Base-by-base conservation (phyloP, 148 eudicot species). In the Amaranthus hypochondriacus region DNA sequence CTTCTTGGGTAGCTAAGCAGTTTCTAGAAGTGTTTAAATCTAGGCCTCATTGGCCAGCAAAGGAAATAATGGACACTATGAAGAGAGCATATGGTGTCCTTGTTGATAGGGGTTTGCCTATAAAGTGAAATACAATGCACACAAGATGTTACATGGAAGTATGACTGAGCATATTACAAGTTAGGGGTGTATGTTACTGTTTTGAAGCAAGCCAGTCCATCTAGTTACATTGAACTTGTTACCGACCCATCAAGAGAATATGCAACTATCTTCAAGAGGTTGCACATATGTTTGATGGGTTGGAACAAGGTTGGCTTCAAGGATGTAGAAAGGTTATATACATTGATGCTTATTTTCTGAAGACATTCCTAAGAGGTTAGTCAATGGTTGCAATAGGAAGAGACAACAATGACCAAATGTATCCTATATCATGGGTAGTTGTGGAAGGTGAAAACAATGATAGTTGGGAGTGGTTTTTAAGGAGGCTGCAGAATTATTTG, bases 401-500 rank as follows among this genome's bases (percentile, higher is more conserved):
- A 49, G 70, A 73, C 39, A 44, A 4, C 0, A 73, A 73, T 63
- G 69, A 73, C 3, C 75, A 72, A 15, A 72, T 72, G 67, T 72
- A 4, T 7, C 68, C 66, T 5, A 18, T 61, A 9, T 21, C 62
- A 4, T 64, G 76, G 70, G 76, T 2, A 15, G 18, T 14, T 0
- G 52, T 73, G 2, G 76, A 63, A 5, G 54, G 51, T 3, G 76
- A 53, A n/a, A 73, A 73, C 14, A 63, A 12, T 6, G 0, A 42
- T 5, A 42, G 6, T 1, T 51, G 52, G 44, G 8, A 52, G 2
- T 52, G 76, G 69, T 73, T 70, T 4, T 70, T 70, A 15, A 42
- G 5, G 6, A 39, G 57, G 8, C 14, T 70, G 0, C 11, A 70
- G 9, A 55, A 3, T 3, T 14, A 5, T 2, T 7, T 70, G 2